Base-by-base conservation (phyloP, 2,329 filamentous ascomycete genomes). In the Penicillium sp. region DNA sequence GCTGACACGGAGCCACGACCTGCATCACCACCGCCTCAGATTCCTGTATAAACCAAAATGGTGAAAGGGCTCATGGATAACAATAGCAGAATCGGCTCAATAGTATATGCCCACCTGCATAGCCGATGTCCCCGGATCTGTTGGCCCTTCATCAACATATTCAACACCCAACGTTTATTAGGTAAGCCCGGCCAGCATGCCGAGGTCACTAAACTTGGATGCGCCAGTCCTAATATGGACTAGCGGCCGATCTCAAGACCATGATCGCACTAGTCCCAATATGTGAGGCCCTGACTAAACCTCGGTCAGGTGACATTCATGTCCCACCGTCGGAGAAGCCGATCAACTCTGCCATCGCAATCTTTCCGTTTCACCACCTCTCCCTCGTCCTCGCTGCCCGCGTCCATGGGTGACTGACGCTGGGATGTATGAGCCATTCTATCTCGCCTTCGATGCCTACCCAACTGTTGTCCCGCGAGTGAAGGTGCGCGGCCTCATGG, bases 401-500 rank as follows among this genome's bases (percentile, higher is more conserved):
- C 65, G 66, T 72, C 70, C 63, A 74, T 75, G 73, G 73, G 69
- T 69, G 43, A 55, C 69, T 65, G 71, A 75, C 72, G 73, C 70
- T 75, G 78, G 79, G 72, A 80, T 76, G 75, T 77, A 79, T 73
- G 79, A 80, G 72, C 75, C 78, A 65, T 70, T 81, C 58, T 76
- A 78, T 68, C 74, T 80, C 68, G 75, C 78, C 55, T 76, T 78
- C 68, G 75, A 80, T 73, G 75, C 76, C 72, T 81, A 81, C 70
- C 78, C 78, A 56, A 73, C 76, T 63, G 75, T 80, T 63, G 75
- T 80, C 54, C 79, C 79, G 53, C 76, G 74, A 69, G 78, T 81
- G 63, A 77, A 78, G 74, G 78, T 80, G 57, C 76, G 78, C 76
- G 80, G 79, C 68, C 77, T 79, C 68, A 81, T 81, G 79, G 80